These are phyloP conservation scores for Candida endomychidarum DNA, from an alignment of 805 yeast species.

Conservation along the genomic window DNA sequence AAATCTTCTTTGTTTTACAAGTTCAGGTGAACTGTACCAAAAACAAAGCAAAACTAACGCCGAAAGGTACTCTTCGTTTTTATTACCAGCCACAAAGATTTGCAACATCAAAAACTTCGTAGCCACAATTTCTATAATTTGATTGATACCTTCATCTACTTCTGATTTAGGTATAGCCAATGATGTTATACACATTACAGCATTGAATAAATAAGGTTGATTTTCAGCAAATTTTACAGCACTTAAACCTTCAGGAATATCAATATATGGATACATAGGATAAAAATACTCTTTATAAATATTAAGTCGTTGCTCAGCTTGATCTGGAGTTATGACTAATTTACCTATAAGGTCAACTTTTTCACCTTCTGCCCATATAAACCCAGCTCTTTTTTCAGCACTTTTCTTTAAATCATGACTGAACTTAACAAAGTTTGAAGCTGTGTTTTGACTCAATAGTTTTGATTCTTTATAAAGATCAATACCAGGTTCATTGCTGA, in stretches of 20 bases:
- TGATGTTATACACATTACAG: slow-evolving; percentile 63
- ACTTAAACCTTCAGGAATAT: slow-evolving; percentile 44
- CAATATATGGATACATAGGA: slow-evolving; percentile 56
- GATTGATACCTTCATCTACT: slow-evolving; percentile 38
- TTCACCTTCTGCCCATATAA: slow-evolving; percentile 24
- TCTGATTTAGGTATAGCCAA: slow-evolving; percentile 32
- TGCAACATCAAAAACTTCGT: slow-evolving; percentile 54
- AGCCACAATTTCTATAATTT: slow-evolving; percentile 54
- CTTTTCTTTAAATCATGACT: slow-evolving; percentile 47
- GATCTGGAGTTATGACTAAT: slow-evolving; percentile 57
- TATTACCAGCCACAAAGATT: slow-evolving; percentile 66
- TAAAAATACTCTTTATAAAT: slow-evolving; percentile 50
- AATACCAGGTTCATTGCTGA: neutral
- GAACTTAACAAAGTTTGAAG: slow-evolving; percentile 37
- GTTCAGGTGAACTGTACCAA: slow-evolving; percentile 86
- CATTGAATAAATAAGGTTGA: slow-evolving; percentile 62
- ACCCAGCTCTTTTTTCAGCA: slow-evolving; percentile 42
- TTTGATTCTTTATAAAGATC: slow-evolving; percentile 30
- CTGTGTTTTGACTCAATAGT: slow-evolving; percentile 32
- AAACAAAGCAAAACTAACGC: slow-evolving; percentile 58
- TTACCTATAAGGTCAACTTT: slow-evolving; percentile 51
- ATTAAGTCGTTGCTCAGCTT: slow-evolving; percentile 56
- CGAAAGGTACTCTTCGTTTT: slow-evolving; percentile 66
- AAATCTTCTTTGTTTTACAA: slow-evolving; percentile 75
- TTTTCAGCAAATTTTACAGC: slow-evolving; percentile 49